Evolutionary conservation across 2,329 filamentous ascomycete genomes (phyloP).

Genomic region (Ustulina deusta): DNA sequence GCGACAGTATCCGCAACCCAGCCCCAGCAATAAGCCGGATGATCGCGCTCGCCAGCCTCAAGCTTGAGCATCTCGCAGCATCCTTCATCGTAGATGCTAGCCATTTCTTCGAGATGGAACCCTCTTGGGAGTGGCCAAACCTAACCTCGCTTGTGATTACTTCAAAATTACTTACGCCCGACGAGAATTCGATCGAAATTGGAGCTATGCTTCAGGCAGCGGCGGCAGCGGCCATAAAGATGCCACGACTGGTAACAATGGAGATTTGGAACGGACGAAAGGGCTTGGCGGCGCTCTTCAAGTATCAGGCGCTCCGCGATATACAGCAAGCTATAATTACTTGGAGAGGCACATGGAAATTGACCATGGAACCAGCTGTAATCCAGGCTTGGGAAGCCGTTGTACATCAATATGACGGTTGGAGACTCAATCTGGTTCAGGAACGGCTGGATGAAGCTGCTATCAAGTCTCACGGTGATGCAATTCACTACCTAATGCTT

Average conservation of each 20-base stretch:
- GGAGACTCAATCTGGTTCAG: conserved; percentile 40
- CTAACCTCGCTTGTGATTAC: conserved; percentile 51
- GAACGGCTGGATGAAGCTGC: conserved; percentile 46
- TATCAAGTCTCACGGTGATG: conserved; percentile 51
- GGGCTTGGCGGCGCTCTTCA: conserved; percentile 50
- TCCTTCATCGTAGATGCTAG: conserved; percentile 50
- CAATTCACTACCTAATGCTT: conserved; percentile 49
- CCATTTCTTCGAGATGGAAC: conserved; percentile 48
- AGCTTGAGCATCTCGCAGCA: conserved; percentile 49
- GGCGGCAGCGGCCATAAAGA: conserved; percentile 47
- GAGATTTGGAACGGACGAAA: conserved; percentile 53
- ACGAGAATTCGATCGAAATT: conserved; percentile 40
- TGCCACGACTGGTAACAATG: conserved; percentile 52
- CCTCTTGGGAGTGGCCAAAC: conserved; percentile 48
- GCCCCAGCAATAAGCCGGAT: conserved; percentile 41
- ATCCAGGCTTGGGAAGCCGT: conserved; percentile 50
- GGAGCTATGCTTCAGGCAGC: conserved; percentile 46
- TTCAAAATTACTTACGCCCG: conserved; percentile 47
- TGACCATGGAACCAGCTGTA: conserved; percentile 42
- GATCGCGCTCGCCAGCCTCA: conserved; percentile 45
- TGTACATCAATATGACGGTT: conserved; percentile 37
- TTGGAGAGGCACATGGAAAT: conserved; percentile 50
- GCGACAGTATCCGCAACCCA: conserved; percentile 41
- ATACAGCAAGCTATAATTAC: conserved; percentile 41
- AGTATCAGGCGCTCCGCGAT: conserved; percentile 41